A percentile compares a stretch with the other conserved stretches of the same genome.
Conservation (phyloP, 805 yeast genomes). For the Yamadazyma takamatsuzukensis region DNA sequence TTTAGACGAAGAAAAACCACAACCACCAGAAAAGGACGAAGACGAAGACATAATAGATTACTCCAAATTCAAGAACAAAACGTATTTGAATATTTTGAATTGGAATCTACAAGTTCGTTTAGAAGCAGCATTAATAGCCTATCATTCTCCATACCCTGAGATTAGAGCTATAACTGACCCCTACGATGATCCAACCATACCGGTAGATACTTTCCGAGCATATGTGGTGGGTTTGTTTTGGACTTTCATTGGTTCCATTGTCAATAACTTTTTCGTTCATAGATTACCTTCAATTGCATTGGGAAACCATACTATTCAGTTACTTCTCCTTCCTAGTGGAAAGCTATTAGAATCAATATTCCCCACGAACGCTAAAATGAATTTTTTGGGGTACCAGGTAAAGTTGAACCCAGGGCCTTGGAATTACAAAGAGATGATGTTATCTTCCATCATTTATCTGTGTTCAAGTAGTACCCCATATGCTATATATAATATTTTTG, state of each 20-base stretch:
- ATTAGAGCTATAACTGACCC: slow-evolving; percentile 38
- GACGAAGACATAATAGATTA: slow-evolving; percentile 8
- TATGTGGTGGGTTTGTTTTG: slow-evolving; percentile 38
- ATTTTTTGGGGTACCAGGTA: slow-evolving; percentile 18
- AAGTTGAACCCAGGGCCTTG: slow-evolving; percentile 41
- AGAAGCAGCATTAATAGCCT: slow-evolving; percentile 37
- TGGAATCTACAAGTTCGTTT: slow-evolving; percentile 33
- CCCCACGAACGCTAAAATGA: slow-evolving; percentile 21
- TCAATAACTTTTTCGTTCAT: slow-evolving; percentile 41
- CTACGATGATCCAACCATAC: slow-evolving; percentile 29
- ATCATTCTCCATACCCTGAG: slow-evolving; percentile 41
- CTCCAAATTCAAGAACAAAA: slow-evolving; percentile 13
- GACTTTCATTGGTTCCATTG: slow-evolving; percentile 39
- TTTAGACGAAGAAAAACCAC: neutral
- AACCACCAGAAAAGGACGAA: slow-evolving; percentile 1
- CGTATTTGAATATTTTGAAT: slow-evolving; percentile 23
- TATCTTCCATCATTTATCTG: slow-evolving; percentile 39
- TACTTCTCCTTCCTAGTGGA: slow-evolving; percentile 38
- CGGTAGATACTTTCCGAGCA: slow-evolving; percentile 35
- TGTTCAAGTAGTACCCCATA: slow-evolving; percentile 43
- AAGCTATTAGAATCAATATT: slow-evolving; percentile 34
- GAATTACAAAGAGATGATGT: slow-evolving; percentile 45
- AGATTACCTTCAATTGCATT: slow-evolving; percentile 34
- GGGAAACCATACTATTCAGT: slow-evolving; percentile 37
- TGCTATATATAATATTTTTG: slow-evolving; percentile 39